Percentiles rank a stretch among this genome's conserved stretches.
Evolutionary conservation across 2,329 filamentous ascomycete genomes (phyloP).

Genomic region (Calonectria ilicicola): DNA sequence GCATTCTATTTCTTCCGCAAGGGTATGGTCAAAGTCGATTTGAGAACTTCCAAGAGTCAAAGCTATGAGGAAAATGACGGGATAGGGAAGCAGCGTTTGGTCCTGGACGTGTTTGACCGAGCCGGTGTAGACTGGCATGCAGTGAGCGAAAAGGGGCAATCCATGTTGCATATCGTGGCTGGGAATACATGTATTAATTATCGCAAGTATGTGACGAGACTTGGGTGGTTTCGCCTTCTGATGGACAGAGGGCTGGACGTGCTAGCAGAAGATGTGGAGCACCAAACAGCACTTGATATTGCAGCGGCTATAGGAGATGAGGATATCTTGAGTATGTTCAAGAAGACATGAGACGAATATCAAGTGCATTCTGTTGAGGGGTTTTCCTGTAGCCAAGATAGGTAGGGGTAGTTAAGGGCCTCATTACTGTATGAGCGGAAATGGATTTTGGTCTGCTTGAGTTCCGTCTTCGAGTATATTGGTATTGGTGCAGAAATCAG

Average conservation of each 20-base stretch:
- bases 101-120: background rate
- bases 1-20: background rate
- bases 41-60: too few relatives aligned
- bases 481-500: too few relatives aligned
- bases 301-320: conserved; percentile 46
- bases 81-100: background rate
- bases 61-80: too few relatives aligned
- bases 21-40: background rate
- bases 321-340: conserved; percentile 45
- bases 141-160: background rate
- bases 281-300: conserved; percentile 48
- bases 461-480: too few relatives aligned
- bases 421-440: too few relatives aligned
- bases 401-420: too few relatives aligned
- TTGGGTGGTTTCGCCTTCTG: conserved; percentile 38
- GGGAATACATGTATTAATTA: conserved; percentile 38
- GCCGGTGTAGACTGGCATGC: background rate
- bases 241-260: conserved; percentile 45
- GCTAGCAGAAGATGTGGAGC: conserved; percentile 41
- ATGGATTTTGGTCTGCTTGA: too few relatives aligned
- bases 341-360: conserved; percentile 18
- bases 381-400: too few relatives aligned
- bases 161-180: conserved; percentile 22
- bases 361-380: too few relatives aligned
- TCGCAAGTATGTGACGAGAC: conserved; percentile 39